Base-by-base conservation (phyloP, 352 stramenopile species). In the Halophytophthora polymorphica region DNA sequence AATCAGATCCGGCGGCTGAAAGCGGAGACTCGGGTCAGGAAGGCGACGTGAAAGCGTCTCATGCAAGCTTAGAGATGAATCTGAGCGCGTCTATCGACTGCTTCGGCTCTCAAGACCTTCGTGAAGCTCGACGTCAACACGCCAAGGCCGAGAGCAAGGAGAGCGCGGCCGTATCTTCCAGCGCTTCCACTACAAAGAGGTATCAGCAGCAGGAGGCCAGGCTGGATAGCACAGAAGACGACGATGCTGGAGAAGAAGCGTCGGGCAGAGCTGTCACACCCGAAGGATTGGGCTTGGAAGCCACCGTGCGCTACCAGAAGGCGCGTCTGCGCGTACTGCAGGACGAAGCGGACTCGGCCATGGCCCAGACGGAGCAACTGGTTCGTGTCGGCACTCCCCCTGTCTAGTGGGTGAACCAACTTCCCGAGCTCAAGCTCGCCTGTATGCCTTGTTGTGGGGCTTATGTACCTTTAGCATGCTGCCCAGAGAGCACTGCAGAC, bases 281-380 rank as follows among this genome's bases (percentile, higher is more conserved):
- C 0, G 66, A 82, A 44, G 76, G 73, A 36, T 58, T 88, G 0
- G 69, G 79, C 2, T 42, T 83, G 0, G 81, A 89, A 34, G 71
- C 77, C 18, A 86, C 82, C 0, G 46, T 90, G 13, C 66, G 82
- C 18, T 88, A 88, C 45, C 82, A 92, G 45, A 90, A 90, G 60
- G 77, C 79, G 3, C 66, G 81, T 10, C 53, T 92, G 7, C 79
- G 75, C 8, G 66, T 92, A 18, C 64, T 92, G 11, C 79, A 92
- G 46, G 77, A 89, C 31, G 77, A 90, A 53, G 62, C 69, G 21
- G 79, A 88, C 14, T 40, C 47, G n/a, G 62, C 73, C 0, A 63
- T 56, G 3, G 47, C 50, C 6, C 61, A 73, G 33, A 50, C 69
- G 25, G 61, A 86, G 34, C 47, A 81, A 40, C 51, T 86, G 76